Conservation (phyloP, 2,329 filamentous ascomycete genomes). For the Elsinoe arachidis region DNA sequence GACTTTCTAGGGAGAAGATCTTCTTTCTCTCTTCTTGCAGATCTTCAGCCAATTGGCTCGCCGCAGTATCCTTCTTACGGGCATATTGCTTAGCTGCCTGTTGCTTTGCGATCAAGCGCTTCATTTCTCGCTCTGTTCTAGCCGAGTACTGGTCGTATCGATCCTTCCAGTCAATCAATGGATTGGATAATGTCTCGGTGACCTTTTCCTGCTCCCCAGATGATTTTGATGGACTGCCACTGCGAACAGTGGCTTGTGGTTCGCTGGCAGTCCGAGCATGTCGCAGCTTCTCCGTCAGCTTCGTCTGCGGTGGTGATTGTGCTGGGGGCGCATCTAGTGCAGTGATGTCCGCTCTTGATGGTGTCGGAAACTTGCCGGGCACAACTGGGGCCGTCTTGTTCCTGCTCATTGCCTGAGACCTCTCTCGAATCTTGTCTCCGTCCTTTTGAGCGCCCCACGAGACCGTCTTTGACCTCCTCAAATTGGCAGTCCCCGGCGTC, state of each 20-base stretch:
- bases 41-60: constrained; percentile 55
- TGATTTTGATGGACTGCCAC: constrained; percentile 37
- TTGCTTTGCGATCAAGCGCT: constrained; percentile 71
- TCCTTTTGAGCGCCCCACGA: constrained; percentile 52
- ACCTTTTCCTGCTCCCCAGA: not conserved
- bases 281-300: constrained; percentile 38
- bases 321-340: constrained; percentile 22
- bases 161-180: constrained; percentile 65
- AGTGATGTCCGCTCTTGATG: constrained; percentile 33
- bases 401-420: constrained; percentile 28
- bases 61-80: constrained; percentile 66
- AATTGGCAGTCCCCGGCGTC: constrained; percentile 51
- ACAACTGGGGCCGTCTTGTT: constrained; percentile 41
- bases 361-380: constrained; percentile 43
- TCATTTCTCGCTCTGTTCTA: constrained; percentile 64
- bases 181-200: constrained; percentile 2
- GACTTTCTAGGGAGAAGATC: constrained; percentile 55
- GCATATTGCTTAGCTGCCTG: constrained; percentile 71
- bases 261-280: constrained; percentile 38
- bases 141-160: constrained; percentile 66
- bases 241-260: constrained; percentile 43
- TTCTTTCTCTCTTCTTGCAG: constrained; percentile 61
- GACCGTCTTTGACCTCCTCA: constrained; percentile 49
- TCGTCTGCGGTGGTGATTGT: constrained; percentile 32
- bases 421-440: constrained; percentile 38